phyloP scores from a whole-genome alignment of 257 asterid genomes.

The Nicotiana tabacum region DNA sequence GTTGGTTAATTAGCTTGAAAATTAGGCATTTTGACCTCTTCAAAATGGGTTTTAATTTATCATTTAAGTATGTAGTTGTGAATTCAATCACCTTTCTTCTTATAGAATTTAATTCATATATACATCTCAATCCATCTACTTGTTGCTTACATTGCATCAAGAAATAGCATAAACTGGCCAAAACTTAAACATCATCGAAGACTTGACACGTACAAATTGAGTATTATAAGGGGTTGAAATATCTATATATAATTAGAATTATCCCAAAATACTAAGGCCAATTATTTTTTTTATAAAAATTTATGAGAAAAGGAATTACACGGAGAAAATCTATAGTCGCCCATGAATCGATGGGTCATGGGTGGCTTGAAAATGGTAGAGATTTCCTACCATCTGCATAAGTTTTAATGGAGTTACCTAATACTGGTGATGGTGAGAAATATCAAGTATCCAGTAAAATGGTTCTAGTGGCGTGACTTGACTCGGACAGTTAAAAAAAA shows the following conservation, averaged over 20 bases:
- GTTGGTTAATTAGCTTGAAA: conserved; percentile 18
- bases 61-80: conserved; percentile 2
- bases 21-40: not conserved
- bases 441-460: no score
- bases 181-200: not conserved
- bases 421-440: no score
- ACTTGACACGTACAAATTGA: not conserved
- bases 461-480: no score
- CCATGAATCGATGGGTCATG: no score
- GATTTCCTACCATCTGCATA: no score
- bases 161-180: not conserved
- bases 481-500: no score
- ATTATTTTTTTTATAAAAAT: not conserved
- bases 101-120: not conserved
- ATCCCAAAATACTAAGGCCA: not conserved
- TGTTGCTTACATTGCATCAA: not conserved
- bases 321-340: not conserved
- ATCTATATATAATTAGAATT: not conserved
- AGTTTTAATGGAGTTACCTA: no score
- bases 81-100: not conserved
- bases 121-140: not conserved
- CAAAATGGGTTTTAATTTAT: conserved; percentile 6
- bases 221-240: not conserved
- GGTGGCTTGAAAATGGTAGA: no score
- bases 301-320: not conserved